Conservation (phyloP, 768 basidiomycete species). For the Rhodocollybia butyracea region DNA sequence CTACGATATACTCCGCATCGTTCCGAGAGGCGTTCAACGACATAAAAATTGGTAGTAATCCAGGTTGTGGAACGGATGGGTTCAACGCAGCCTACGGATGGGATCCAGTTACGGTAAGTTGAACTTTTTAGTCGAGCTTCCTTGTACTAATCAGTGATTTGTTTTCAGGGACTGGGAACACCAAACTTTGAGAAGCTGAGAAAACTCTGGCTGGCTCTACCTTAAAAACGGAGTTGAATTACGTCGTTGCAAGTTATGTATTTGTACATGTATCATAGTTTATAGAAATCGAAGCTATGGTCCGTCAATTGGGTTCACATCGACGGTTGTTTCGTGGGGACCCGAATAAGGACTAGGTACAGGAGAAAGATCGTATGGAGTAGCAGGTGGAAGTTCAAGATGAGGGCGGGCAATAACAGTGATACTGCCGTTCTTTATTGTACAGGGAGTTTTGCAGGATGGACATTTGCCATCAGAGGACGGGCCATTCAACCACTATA, state of each 20-base stretch:
- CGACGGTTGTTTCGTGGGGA: conserved; percentile 4
- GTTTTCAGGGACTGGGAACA: conserved; percentile 30
- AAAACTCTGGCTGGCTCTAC: conserved; percentile 30
- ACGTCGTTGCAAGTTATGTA: no score
- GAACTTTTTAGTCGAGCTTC: neutral
- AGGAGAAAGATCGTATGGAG: neutral
- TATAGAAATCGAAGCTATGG: no score
- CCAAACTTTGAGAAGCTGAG: conserved; percentile 31
- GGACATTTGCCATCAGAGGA: conserved; percentile 1
- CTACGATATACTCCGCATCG: conserved; percentile 20
- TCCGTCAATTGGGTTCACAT: neutral
- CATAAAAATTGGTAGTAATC: conserved; percentile 18
- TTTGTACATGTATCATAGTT: no score
- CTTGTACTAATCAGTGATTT: neutral
- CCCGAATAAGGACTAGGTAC: neutral
- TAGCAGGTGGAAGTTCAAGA: neutral
- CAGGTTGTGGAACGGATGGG: conserved; percentile 15
- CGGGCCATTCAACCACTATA: neutral
- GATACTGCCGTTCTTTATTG: neutral
- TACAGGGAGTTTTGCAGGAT: neutral
- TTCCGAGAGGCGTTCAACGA: conserved; percentile 19
- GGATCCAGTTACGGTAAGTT: conserved; percentile 22
- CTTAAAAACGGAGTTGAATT: conserved; percentile 21
- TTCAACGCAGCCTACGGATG: conserved; percentile 13
- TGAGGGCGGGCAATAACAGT: neutral